A percentile compares a stretch with the other conserved stretches of the same genome.
These are phyloP conservation scores for Candida suzukii DNA, from an alignment of 805 yeast genomes.

Conservation along the genomic window DNA sequence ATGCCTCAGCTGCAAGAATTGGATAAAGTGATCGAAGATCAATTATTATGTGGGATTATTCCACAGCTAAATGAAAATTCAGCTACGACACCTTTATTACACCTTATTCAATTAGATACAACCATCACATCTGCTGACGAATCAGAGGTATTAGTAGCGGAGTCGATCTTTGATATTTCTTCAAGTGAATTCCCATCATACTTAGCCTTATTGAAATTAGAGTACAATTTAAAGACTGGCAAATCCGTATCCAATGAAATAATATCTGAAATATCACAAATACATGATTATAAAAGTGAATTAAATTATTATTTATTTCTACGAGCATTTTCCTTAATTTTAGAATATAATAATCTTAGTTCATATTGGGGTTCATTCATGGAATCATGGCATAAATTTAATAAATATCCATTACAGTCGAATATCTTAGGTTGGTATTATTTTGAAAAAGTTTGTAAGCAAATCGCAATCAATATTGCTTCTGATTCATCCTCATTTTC, in stretches of 20 bases:
- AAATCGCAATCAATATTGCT: slow-evolving; percentile 1
- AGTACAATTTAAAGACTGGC: not conserved
- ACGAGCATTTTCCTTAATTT: not conserved
- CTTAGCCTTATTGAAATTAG: not conserved
- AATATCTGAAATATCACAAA: not conserved
- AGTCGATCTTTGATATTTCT: not conserved
- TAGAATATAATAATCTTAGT: not conserved
- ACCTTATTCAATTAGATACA: not conserved
- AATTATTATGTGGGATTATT: not conserved
- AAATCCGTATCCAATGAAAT: not conserved
- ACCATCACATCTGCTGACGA: not conserved
- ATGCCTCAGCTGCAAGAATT: not conserved
- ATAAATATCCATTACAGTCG: slow-evolving; percentile 11
- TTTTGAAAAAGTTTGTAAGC: slow-evolving; percentile 7
- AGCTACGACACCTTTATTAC: not conserved
- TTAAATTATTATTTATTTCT: not conserved
- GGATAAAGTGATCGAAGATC: not conserved
- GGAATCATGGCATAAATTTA: not conserved
- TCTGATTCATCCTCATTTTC: not conserved
- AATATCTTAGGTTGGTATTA: slow-evolving; percentile 18
- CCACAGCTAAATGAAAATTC: not conserved
- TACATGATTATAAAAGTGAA: not conserved
- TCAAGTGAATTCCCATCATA: not conserved
- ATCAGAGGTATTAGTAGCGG: not conserved
- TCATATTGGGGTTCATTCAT: not conserved